phyloP scores from a whole-genome alignment of 805 yeast genomes.

The Diddensiella santjacobensis region DNA sequence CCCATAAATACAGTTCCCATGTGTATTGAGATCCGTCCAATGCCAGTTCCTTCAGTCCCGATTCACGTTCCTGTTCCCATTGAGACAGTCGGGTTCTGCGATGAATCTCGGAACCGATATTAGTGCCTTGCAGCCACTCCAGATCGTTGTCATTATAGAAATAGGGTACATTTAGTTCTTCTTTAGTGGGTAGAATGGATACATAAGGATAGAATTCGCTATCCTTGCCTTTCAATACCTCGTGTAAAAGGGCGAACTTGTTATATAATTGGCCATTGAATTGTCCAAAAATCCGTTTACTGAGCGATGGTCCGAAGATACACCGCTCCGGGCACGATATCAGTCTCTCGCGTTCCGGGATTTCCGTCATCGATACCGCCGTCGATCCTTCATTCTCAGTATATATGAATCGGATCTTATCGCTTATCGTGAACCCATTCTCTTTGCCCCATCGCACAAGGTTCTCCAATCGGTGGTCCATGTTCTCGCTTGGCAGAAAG shows the following conservation, averaged over 20 bases:
- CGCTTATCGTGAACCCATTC: neutral
- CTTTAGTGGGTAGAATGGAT: slow-evolving; percentile 44
- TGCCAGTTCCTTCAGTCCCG: neutral
- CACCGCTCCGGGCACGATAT: slow-evolving; percentile 21
- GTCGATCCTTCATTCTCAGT: slow-evolving; percentile 14
- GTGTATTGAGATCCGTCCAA: slow-evolving; percentile 8
- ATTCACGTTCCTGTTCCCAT: slow-evolving; percentile 1
- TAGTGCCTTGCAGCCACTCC: slow-evolving; percentile 59
- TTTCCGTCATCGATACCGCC: slow-evolving; percentile 12
- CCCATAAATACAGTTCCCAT: slow-evolving; percentile 58
- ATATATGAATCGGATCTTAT: neutral
- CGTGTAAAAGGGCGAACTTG: slow-evolving; percentile 22
- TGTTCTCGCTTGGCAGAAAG: neutral
- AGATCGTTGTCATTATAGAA: slow-evolving; percentile 50
- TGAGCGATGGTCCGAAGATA: slow-evolving; percentile 21
- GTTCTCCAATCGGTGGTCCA: neutral
- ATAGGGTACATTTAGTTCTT: slow-evolving; percentile 55
- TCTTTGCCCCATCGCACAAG: slow-evolving; percentile 3
- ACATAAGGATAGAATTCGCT: slow-evolving; percentile 44
- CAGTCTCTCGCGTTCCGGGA: slow-evolving; percentile 15
- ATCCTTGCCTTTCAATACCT: slow-evolving; percentile 18
- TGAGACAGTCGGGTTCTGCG: slow-evolving; percentile 44
- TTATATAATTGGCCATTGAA: slow-evolving; percentile 10
- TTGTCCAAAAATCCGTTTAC: slow-evolving; percentile 16
- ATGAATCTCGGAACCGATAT: slow-evolving; percentile 53